A percentile compares a stretch with the other conserved stretches of the same genome.
Conservation (phyloP, 805 yeast species). For the Spathaspora arborariae region DNA sequence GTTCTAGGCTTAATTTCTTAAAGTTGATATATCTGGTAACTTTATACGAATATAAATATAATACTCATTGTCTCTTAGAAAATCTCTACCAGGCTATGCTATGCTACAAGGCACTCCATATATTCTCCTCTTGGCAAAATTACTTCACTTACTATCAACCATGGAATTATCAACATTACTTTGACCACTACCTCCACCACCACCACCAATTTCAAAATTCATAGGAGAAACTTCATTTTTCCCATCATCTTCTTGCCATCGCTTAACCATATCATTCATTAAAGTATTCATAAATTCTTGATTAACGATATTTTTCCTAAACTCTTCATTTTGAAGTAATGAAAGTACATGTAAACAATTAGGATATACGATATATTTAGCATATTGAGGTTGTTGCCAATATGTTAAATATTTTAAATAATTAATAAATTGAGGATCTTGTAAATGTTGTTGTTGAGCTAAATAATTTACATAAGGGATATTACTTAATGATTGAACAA, state of each 20-base stretch:
- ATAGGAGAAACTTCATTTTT: slow-evolving; percentile 2
- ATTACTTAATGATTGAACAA: slow-evolving; percentile 89
- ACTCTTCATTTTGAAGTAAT: slow-evolving; percentile 50
- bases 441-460: slow-evolving; percentile 78
- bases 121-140: too few relatives aligned
- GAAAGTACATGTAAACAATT: slow-evolving; percentile 81
- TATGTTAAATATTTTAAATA: slow-evolving; percentile 80
- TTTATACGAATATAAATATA: too few relatives aligned
- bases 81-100: too few relatives aligned
- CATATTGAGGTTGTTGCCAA: slow-evolving; percentile 74
- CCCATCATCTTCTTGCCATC: slow-evolving; percentile 49
- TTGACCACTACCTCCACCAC: background rate
- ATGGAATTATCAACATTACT: background rate
- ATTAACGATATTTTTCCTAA: slow-evolving; percentile 52
- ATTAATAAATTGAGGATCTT: slow-evolving; percentile 65
- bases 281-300: slow-evolving; percentile 54
- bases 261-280: slow-evolving; percentile 73
- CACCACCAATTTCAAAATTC: background rate
- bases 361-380: slow-evolving; percentile 75
- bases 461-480: slow-evolving; percentile 81
- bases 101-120: background rate
- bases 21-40: too few relatives aligned
- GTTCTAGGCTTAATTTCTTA: too few relatives aligned
- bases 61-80: too few relatives aligned
- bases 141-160: background rate